Base-by-base conservation (phyloP, 257 asterid genomes). In the Nicotiana sylvestris region DNA sequence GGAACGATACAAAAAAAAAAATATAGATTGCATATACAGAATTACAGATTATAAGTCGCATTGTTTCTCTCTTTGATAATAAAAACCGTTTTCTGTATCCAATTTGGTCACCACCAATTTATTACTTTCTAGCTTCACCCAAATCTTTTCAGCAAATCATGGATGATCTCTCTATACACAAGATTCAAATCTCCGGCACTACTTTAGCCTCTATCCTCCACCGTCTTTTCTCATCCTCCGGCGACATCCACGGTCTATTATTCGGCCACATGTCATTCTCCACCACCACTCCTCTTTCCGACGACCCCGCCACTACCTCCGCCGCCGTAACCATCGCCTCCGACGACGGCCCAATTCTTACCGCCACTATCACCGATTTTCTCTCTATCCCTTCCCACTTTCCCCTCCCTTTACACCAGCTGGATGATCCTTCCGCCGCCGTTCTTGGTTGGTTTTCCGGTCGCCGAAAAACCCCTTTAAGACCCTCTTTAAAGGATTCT, bases 141-240 rank as follows among this genome's bases (percentile, higher is more conserved):
- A 21, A 57, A 5, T 5, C 0, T 2, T 61, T 9, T 60, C 11
- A 56, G 37, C 5, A 39, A 18, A 32, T 51, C 65, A 86, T 91
- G 97, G 94, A 90, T 58, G 91, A 91, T 29, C 51, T 85, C 10
- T 90, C 97, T 27, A 87, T 93, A 6, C 87, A 90, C 85, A 91
- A 91, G 91, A 88, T 93, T 86, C 94, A 91, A 68, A 88, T 93
- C 49, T 81, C 97, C 39, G 94, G 95, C 84, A 92, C 99, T 68
- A 82, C 97, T 66, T 51, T 95, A 8, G 91, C 98, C 17, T 88
- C 98, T 82, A 90, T 93, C 80, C 94, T 95, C 93, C 92, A 93
- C 86, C 98, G 94, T 49, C 87, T 94, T 86, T 85, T 90, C 90
- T 81, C 95, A 60, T 81, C 93, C 69, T 56, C 90, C 76, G 94